These are phyloP conservation scores for Chlorella sp. DNA, from an alignment of 139 green algal genomes.

Conservation along the genomic window DNA sequence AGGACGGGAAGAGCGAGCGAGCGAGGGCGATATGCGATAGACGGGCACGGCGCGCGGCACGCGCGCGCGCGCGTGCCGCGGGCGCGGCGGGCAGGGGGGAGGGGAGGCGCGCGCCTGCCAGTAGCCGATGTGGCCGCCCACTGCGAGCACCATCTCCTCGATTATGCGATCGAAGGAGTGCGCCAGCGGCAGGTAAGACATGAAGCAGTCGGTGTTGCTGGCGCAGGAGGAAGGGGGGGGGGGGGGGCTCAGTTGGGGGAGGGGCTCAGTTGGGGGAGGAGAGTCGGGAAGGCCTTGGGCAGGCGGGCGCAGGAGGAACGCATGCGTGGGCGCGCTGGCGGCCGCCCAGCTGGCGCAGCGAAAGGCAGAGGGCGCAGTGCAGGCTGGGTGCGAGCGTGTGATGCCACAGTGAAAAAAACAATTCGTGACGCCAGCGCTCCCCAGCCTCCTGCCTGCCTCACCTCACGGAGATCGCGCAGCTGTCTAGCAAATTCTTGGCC, in stretches of 20 bases:
- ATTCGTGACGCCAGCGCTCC: too few relatives aligned
- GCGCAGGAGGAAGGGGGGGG: background rate
- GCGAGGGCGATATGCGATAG: too few relatives aligned
- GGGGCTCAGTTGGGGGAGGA: background rate
- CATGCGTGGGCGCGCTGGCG: background rate
- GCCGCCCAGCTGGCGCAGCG: too few relatives aligned
- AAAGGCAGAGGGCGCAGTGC: too few relatives aligned
- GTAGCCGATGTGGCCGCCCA: conserved; percentile 67
- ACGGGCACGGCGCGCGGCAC: too few relatives aligned
- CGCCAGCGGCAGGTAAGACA: conserved; percentile 71
- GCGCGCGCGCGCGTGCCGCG: too few relatives aligned
- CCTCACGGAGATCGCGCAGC: background rate
- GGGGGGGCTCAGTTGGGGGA: background rate
- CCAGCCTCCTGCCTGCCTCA: too few relatives aligned
- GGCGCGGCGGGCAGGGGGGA: too few relatives aligned
- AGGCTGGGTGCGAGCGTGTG: background rate
- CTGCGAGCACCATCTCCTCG: conserved; percentile 55
- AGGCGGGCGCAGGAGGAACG: background rate
- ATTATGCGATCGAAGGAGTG: conserved; percentile 74
- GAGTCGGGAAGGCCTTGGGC: background rate
- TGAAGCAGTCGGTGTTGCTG: conserved; percentile 46
- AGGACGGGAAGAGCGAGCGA: too few relatives aligned
- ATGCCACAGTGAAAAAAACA: too few relatives aligned
- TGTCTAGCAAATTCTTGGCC: conserved; percentile 26
- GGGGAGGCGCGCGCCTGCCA: conserved; percentile 42